Evolutionary conservation across 1,139 yeast genomes (phyloP), one percentile per base, ranked within the genome.

Genomic region (Yamadazyma triangularis): DNA sequence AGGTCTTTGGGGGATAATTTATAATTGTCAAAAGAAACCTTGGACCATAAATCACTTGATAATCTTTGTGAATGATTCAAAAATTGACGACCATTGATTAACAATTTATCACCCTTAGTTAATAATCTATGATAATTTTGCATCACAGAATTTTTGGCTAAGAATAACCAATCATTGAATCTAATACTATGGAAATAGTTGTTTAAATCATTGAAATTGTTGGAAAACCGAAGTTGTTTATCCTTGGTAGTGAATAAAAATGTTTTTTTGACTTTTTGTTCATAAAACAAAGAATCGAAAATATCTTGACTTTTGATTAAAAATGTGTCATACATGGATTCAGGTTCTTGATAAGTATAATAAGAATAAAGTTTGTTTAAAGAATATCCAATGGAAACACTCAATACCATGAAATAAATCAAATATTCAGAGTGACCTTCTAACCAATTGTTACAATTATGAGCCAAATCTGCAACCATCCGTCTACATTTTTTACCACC

Each of bases 341-440:
- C 13, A 13, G 25, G 25, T 14, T 24, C 25, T 18, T 18, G 6
- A 18, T 18, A 18, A 18, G 20, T 18, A 18, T 18, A 18, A 18
- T 18, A 18, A 18, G 20, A 18, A 21, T 21, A 21, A 8, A 21
- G n/a, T 22, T 27, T 26, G 21, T 23, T 15, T 5, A 20, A 12
- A 4, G 24, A 13, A 14, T 15, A 24, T 8, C 25, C n/a, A 4
- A 22, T 4, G 4, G 18, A 9, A 9, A 29, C 6, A 3, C 12
- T 4, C 4, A 16, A 24, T 3, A 26, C 30, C 8, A 30, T 11
- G 13, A 38, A 27, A 23, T 42, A 43, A 11, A 43, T 23, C 30
- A 43, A 36, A 19, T 39, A 34, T 20, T 43, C 44, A 5, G 42
- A 35, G 19, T 41, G 35, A 4, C 26, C 8, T 11, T 36, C 34